Evolutionary conservation across 805 yeast genomes (phyloP), one percentile per base, ranked within the genome.

Genomic region (Priceomyces medius): DNA sequence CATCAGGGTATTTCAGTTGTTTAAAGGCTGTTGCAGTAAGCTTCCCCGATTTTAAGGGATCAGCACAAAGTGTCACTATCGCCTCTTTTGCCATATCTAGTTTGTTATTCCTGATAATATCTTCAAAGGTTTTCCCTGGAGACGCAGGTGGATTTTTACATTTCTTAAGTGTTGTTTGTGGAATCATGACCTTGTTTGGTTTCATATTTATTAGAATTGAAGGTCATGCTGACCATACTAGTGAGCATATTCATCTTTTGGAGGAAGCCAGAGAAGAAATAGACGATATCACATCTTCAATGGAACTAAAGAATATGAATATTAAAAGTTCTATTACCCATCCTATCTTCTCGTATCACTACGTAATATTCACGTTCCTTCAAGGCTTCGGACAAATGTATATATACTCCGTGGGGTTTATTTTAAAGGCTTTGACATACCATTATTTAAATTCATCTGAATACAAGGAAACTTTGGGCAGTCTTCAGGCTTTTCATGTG

Each of bases 301-400:
- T 32, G 9, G 48, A 43, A 19, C 44, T 59, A 31, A 50, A 54
- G 37, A 47, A 49, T 32, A 38, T 48, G 32, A 24, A 46, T 23
- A 42, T 63, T 28, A 50, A 43, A 33, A 46, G 49, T 8, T 55
- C 64, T 13, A 43, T 64, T 10, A n/a, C 33, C 3, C 61, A 58
- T 43, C 64, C 68, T 1, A 42, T 57, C 4, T 63, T 63, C 39
- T 61, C 65, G 64, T 51, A 46, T 34, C 69, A 64, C 45, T 64
- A 58, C 37, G 35, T 48, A n/a, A 45, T 62, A 7, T 54, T 64
- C 44, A 53, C 66, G 2, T 45, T 62, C 13, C 47, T 60, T n/a
- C 69, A 64, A 47, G 69, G 69, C 5, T 50, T 64, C 41, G 68
- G 69, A 9, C 69, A 64, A 47, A 62, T 64, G 68, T 64, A 64